Evolutionary conservation across 305 asterid species (phyloP).

Genomic region (Plantago lanceolata): DNA sequence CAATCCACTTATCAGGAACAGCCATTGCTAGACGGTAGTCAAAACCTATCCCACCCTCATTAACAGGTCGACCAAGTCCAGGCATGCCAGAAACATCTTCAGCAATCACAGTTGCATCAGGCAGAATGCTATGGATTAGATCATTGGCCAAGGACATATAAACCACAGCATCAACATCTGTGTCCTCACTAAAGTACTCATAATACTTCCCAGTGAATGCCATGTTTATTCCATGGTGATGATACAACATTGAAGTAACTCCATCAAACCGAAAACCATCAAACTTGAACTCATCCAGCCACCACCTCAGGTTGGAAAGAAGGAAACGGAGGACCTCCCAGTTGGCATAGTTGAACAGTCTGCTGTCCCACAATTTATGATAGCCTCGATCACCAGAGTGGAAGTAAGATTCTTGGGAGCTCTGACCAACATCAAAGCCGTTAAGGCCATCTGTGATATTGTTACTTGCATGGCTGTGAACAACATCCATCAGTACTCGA

Average conservation of each 20-base stretch:
- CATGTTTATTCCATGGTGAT: conserved; percentile 86
- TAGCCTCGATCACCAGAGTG: conserved; percentile 88
- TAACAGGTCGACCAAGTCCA: conserved; percentile 73
- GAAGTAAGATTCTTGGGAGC: conserved; percentile 89
- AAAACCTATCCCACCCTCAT: conserved; percentile 91
- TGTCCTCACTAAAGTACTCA: conserved; percentile 80
- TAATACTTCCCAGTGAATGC: conserved; percentile 72
- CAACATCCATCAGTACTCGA: conserved; percentile 82
- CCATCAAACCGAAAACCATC: conserved; percentile 99
- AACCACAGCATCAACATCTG: conserved; percentile 91
- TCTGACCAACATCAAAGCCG: conserved; percentile 91
- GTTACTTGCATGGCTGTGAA: conserved; percentile 96
- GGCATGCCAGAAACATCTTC: conserved; percentile 99
- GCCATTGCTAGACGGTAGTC: conserved; percentile 97
- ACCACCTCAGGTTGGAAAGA: conserved; percentile 92
- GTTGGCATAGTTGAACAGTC: conserved; percentile 81
- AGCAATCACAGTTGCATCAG: conserved; percentile 85
- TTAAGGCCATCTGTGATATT: conserved; percentile 85
- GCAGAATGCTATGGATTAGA: conserved; percentile 68
- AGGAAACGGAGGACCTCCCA: conserved; percentile 99
- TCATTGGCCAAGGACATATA: conserved; percentile 84
- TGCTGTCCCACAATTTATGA: conserved; percentile 92
- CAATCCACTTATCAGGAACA: conserved; percentile 94
- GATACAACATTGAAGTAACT: conserved; percentile 92
- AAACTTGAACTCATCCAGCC: conserved; percentile 88